These are phyloP conservation scores for Komagataella ulmi DNA, from an alignment of 805 yeast genomes.

Conservation along the genomic window DNA sequence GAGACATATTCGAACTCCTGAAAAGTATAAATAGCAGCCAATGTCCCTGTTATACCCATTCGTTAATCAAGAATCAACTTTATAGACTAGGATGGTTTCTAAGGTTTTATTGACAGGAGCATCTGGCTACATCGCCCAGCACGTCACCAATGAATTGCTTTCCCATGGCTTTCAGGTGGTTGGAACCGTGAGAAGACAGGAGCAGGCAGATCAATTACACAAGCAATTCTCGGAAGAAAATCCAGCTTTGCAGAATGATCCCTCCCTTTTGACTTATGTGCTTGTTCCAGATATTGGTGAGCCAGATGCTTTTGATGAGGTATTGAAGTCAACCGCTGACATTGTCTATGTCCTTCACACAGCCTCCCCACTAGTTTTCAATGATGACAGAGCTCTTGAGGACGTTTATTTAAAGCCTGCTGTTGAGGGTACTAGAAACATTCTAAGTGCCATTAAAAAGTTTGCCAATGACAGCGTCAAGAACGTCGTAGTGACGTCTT, in stretches of 20 bases:
- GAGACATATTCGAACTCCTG: slow-evolving; percentile 21
- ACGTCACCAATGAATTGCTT: slow-evolving; percentile 27
- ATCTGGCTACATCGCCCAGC: slow-evolving; percentile 39
- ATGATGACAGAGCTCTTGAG: slow-evolving; percentile 28
- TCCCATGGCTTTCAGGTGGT: slow-evolving; percentile 28
- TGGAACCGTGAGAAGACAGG: slow-evolving; percentile 35
- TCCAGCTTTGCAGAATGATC: slow-evolving; percentile 9
- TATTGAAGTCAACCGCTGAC: slow-evolving; percentile 25
- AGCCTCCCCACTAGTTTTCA: slow-evolving; percentile 31
- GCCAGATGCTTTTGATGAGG: slow-evolving; percentile 33
- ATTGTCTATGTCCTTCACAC: slow-evolving; percentile 34
- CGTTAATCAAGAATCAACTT: slow-evolving; percentile 17
- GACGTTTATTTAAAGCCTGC: slow-evolving; percentile 44
- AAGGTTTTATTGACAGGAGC: slow-evolving; percentile 44
- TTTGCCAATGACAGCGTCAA: slow-evolving; percentile 27
- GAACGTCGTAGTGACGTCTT: slow-evolving; percentile 40
- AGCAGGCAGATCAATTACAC: slow-evolving; percentile 26
- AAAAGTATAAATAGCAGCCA: slow-evolving; percentile 21
- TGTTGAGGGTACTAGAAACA: slow-evolving; percentile 35
- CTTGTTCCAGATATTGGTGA: slow-evolving; percentile 21
- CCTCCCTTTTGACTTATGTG: slow-evolving; percentile 11
- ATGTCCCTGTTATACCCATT: slow-evolving; percentile 18
- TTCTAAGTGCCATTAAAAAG: slow-evolving; percentile 27
- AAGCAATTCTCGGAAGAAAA: slow-evolving; percentile 15
- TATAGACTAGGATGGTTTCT: slow-evolving; percentile 28